phyloP scores from a whole-genome alignment of 2,329 filamentous ascomycete genomes.

The Dactylonectria macrodidyma region DNA sequence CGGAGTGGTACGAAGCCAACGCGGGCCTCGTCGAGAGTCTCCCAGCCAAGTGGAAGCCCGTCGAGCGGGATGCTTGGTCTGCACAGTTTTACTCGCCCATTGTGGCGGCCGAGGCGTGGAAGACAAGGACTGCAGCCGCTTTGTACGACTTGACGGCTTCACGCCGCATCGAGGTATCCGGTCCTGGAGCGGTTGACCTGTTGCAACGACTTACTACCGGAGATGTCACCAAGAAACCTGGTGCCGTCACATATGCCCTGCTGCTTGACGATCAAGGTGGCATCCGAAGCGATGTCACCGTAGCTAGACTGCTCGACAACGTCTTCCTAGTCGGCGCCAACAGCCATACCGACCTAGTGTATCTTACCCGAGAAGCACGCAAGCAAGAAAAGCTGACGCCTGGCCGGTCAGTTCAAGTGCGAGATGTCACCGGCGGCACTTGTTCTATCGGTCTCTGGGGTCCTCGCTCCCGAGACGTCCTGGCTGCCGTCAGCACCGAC shows the following conservation, averaged over 20 bases:
- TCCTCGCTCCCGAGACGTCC: constrained; percentile 67
- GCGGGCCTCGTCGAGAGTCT: constrained; percentile 64
- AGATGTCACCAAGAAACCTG: constrained; percentile 62
- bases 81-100: constrained; percentile 70
- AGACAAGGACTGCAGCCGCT: constrained; percentile 73
- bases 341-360: constrained; percentile 67
- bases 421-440: constrained; percentile 72
- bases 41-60: constrained; percentile 68
- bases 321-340: constrained; percentile 71
- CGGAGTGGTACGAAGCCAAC: constrained; percentile 74
- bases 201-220: constrained; percentile 68
- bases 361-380: constrained; percentile 68
- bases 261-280: constrained; percentile 68
- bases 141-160: constrained; percentile 76
- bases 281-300: constrained; percentile 70
- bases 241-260: constrained; percentile 69
- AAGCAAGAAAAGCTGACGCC: constrained; percentile 59
- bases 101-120: constrained; percentile 74
- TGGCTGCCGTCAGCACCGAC: constrained; percentile 60
- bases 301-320: constrained; percentile 65
- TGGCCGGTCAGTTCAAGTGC: constrained; percentile 63
- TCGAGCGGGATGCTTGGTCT: constrained; percentile 72
- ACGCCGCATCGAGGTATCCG: constrained; percentile 70
- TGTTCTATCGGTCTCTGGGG: constrained; percentile 76
- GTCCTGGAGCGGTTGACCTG: constrained; percentile 69